A percentile compares a stretch with the other conserved stretches of the same genome.
These are phyloP conservation scores for Clavispora asparagi DNA, from an alignment of 805 yeast genomes.

Conservation along the genomic window DNA sequence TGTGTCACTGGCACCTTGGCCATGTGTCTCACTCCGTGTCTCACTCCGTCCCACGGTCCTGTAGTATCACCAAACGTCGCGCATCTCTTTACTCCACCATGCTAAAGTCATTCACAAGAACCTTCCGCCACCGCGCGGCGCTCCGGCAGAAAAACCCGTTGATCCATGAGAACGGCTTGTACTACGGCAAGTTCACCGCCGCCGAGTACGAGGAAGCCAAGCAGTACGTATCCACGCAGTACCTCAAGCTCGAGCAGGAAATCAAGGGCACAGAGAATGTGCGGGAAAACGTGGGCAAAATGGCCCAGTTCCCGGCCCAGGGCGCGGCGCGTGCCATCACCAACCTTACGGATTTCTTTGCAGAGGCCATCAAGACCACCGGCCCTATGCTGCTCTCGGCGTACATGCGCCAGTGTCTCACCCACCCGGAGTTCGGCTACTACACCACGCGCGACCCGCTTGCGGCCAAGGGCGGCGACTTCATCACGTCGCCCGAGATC, in stretches of 20 bases:
- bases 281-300: slow-evolving; percentile 31
- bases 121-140: not conserved
- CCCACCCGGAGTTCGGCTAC: slow-evolving; percentile 74
- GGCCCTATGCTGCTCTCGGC: slow-evolving; percentile 74
- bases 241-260: slow-evolving; percentile 25
- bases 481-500: slow-evolving; percentile 81
- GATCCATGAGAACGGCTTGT: slow-evolving; percentile 23
- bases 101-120: not conserved
- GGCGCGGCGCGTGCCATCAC: slow-evolving; percentile 11
- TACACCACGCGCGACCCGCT: slow-evolving; percentile 75
- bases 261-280: slow-evolving; percentile 35
- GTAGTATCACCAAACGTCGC: not conserved
- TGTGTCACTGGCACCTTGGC: no score
- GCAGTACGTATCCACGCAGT: slow-evolving; percentile 26
- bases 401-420: slow-evolving; percentile 76
- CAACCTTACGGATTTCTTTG: slow-evolving; percentile 33
- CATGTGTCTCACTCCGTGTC: no score
- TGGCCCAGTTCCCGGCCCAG: slow-evolving; percentile 32
- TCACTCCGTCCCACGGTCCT: no score
- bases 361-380: slow-evolving; percentile 53
- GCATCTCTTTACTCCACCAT: not conserved
- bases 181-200: slow-evolving; percentile 31
- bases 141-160: slow-evolving; percentile 7
- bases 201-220: slow-evolving; percentile 38
- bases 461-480: slow-evolving; percentile 60